phyloP scores from a whole-genome alignment of 495 filamentous ascomycete species.

The Podospora sp. region DNA sequence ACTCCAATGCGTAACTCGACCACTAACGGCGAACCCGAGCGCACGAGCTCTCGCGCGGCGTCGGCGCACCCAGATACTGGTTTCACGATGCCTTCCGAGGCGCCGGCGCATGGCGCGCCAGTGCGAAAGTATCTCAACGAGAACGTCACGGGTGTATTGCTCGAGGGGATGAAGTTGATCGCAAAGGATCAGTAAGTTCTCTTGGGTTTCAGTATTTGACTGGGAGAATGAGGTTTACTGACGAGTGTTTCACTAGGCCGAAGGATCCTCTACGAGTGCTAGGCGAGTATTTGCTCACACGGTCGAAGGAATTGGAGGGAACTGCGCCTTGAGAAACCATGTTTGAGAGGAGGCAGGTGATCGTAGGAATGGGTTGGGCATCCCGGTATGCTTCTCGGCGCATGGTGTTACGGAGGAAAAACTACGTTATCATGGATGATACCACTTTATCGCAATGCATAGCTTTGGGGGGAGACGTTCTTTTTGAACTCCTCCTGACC shows the following conservation, averaged over 20 bases:
- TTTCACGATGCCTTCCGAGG: constrained; percentile 55
- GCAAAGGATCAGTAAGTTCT: constrained; percentile 76
- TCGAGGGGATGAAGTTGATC: constrained; percentile 92
- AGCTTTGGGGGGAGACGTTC: not conserved
- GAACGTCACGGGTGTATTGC: constrained; percentile 77
- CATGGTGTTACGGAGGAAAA: not conserved
- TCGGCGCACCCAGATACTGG: constrained; percentile 54
- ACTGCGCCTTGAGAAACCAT: not conserved
- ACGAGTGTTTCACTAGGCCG: constrained; percentile 51
- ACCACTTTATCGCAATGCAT: constrained; percentile 1
- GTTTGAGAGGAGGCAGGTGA: not conserved
- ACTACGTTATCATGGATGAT: not conserved
- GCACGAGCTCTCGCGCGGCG: constrained; percentile 47
- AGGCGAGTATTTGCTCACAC: constrained; percentile 82
- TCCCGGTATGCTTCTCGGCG: not conserved
- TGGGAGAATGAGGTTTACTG: not conserved
- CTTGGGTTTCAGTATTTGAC: not conserved
- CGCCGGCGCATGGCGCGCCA: constrained; percentile 75
- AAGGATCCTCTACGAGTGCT: constrained; percentile 82
- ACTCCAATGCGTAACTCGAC: constrained; percentile 38
- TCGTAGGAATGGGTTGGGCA: not conserved
- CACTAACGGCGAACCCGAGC: constrained; percentile 24
- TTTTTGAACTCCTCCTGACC: constrained; percentile 9
- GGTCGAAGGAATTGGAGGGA: constrained; percentile 73
- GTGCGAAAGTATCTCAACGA: constrained; percentile 87